Percentiles rank a stretch among this genome's conserved stretches.
Conservation (phyloP, 2,329 filamentous ascomycete genomes). For the Elsinoe arachidis region DNA sequence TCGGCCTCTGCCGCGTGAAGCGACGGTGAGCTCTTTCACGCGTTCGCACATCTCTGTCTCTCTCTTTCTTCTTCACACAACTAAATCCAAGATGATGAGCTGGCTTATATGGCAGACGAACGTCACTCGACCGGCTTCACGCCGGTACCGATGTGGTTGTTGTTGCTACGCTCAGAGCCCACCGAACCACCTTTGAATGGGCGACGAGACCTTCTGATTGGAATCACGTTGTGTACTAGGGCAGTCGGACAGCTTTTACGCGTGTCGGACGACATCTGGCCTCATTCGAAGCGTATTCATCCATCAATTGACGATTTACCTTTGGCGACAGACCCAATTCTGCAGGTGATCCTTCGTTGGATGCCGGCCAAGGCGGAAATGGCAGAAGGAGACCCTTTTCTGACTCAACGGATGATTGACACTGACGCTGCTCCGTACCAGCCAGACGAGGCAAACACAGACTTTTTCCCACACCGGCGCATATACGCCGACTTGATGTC, state of each 20-base stretch:
- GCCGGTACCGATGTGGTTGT: slow-evolving; percentile 34
- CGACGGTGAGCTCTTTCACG: slow-evolving; percentile 4
- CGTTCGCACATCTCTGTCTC: slow-evolving; percentile 15
- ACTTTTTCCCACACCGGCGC: not conserved
- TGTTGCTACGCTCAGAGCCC: slow-evolving; percentile 41
- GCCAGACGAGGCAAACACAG: not conserved
- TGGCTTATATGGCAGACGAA: slow-evolving; percentile 46
- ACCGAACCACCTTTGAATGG: slow-evolving; percentile 39
- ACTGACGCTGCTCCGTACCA: not conserved
- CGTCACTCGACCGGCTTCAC: slow-evolving; percentile 37
- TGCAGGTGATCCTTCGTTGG: slow-evolving; percentile 9
- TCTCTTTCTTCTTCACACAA: slow-evolving; percentile 51
- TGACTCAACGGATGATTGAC: slow-evolving; percentile 8
- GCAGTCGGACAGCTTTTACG: too few relatives aligned
- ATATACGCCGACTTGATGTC: not conserved
- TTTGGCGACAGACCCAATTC: not conserved
- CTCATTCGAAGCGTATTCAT: slow-evolving; percentile 3
- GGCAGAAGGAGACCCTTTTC: slow-evolving; percentile 10
- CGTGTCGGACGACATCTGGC: slow-evolving; percentile 1
- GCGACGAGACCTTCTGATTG: slow-evolving; percentile 39
- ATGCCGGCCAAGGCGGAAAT: slow-evolving; percentile 10
- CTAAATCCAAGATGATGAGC: slow-evolving; percentile 75
- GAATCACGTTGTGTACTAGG: slow-evolving; percentile 28
- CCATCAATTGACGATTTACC: not conserved
- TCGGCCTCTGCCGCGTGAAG: not conserved